Evolutionary conservation across 345 rosid genomes (phyloP).

Genomic region (Salix purpurea): DNA sequence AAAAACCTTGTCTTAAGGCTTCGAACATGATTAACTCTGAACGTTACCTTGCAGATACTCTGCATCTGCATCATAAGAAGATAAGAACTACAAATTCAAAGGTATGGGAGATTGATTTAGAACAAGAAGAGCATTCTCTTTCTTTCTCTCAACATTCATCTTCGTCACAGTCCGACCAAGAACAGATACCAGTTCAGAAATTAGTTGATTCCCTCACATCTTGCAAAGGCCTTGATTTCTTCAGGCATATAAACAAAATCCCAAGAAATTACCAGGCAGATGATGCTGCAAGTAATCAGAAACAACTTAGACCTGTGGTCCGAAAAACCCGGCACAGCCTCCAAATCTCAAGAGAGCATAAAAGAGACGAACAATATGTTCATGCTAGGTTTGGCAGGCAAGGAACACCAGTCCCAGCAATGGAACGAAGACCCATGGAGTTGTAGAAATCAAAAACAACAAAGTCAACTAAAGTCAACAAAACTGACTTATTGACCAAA

Average conservation of each 20-base stretch:
- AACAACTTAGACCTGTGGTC: constrained; percentile 16
- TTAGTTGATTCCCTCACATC: constrained; percentile 18
- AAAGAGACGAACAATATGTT: constrained; percentile 22
- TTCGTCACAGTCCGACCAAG: constrained; percentile 69
- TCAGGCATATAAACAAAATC: constrained; percentile 34
- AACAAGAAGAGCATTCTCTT: constrained; percentile 68
- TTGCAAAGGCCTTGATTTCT: constrained; percentile 34
- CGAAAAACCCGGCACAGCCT: constrained; percentile 20
- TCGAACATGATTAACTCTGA: not conserved
- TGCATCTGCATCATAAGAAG: constrained; percentile 38
- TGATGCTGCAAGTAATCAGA: constrained; percentile 19
- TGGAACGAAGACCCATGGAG: constrained; percentile 23
- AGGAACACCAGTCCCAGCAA: constrained; percentile 21
- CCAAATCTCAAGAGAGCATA: constrained; percentile 21
- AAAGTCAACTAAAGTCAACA: too few species aligned
- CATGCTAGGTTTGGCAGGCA: constrained; percentile 21
- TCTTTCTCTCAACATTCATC: constrained; percentile 66
- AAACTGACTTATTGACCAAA: too few species aligned
- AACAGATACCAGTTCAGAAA: constrained; percentile 38
- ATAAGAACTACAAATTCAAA: constrained; percentile 27
- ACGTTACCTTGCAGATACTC: constrained; percentile 27
- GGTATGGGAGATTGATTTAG: constrained; percentile 47
- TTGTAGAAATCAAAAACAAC: too few species aligned
- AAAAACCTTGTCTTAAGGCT: not conserved
- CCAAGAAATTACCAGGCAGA: constrained; percentile 25